Conservation (phyloP, 306 rosid species). For the Castanopsis chinensis region DNA sequence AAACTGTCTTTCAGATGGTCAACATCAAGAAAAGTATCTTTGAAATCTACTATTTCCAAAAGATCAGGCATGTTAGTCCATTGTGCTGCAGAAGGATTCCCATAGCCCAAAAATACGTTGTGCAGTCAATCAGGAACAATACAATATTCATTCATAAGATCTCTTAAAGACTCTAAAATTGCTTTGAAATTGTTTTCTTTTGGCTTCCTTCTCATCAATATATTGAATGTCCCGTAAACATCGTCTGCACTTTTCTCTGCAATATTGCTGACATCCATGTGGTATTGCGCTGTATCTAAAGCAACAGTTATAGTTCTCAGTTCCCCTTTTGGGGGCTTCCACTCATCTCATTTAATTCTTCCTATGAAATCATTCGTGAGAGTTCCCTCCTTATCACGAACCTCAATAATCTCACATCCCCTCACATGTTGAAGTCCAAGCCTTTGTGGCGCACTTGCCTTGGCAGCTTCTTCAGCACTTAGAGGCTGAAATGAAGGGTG, state of each 20-base stretch:
- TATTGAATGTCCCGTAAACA: constrained; percentile 89
- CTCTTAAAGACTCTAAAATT: constrained; percentile 91
- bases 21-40: constrained; percentile 88
- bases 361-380: constrained; percentile 97
- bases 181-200: constrained; percentile 99
- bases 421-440: constrained; percentile 94
- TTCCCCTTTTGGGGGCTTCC: constrained; percentile 99
- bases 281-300: constrained; percentile 96
- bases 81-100: constrained; percentile 94
- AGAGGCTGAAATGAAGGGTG: constrained; percentile 91
- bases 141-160: constrained; percentile 94
- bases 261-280: constrained; percentile 90
- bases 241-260: constrained; percentile 90
- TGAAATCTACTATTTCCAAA: constrained; percentile 83
- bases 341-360: constrained; percentile 87
- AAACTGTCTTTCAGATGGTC: constrained; percentile 78
- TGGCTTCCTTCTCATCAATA: constrained; percentile 96
- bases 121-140: constrained; percentile 98
- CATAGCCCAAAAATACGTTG: constrained; percentile 84
- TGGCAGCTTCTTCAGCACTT: constrained; percentile 79
- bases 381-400: constrained; percentile 89
- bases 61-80: constrained; percentile 99
- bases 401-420: constrained; percentile 90
- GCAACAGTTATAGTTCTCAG: constrained; percentile 94
- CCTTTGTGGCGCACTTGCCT: constrained; percentile 85